phyloP scores from a whole-genome alignment of 768 basidiomycete species.

The Termitomyces sp. region DNA sequence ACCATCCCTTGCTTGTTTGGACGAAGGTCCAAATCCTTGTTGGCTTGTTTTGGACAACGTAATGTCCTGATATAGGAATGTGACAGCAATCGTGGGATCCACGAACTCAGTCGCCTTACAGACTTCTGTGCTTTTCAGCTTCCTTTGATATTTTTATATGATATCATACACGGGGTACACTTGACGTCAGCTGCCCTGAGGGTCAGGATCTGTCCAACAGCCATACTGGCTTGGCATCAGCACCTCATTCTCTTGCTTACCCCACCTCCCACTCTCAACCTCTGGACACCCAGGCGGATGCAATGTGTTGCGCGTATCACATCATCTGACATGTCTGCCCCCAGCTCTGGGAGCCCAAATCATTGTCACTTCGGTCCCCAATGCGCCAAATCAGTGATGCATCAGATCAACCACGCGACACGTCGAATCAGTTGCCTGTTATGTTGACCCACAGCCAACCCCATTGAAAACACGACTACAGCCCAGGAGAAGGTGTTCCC shows the following conservation, averaged over 20 bases:
- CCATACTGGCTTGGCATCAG: not conserved
- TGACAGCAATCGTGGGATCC: not conserved
- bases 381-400: too few species aligned
- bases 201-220: not conserved
- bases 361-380: too few species aligned
- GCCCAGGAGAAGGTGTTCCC: too few species aligned
- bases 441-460: too few species aligned
- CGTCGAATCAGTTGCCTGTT: too few species aligned
- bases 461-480: too few species aligned
- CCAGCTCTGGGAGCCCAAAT: too few species aligned
- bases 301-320: too few species aligned
- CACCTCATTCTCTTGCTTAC: not conserved
- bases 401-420: too few species aligned
- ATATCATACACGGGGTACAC: not conserved
- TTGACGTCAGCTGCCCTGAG: not conserved
- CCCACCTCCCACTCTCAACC: not conserved
- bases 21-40: too few species aligned
- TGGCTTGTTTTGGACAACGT: constrained; percentile 7
- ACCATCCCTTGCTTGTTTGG: constrained; percentile 8
- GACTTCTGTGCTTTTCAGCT: not conserved
- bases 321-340: too few species aligned
- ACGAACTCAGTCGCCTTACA: not conserved
- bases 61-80: not conserved
- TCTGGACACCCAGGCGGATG: too few species aligned
- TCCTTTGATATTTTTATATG: not conserved